Evolutionary conservation across 2,329 filamentous ascomycete species (phyloP), one percentile per base, ranked within the genome.

Genomic region (Calonectria fujianensis): DNA sequence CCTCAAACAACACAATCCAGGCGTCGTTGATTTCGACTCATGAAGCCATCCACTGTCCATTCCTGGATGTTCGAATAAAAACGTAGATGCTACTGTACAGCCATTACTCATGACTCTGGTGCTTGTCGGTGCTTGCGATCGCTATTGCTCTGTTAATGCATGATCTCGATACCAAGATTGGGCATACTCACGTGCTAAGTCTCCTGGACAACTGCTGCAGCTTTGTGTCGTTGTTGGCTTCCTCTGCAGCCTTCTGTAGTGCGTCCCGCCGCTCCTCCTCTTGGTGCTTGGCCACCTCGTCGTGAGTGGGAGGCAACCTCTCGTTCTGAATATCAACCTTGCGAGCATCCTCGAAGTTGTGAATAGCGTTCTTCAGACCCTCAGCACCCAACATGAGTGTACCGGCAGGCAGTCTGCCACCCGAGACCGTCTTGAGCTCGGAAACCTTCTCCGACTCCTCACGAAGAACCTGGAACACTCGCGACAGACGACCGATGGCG

Each of bases 241-340:
- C 96, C 75, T 94, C 91, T 52, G 92, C 93, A 3, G 97, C 97
- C 83, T 96, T 93, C 87, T 97, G 94, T 78, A 99, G 87, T 18
- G 97, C 97, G 82, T 94, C 92, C 78, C 93, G 91, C 83, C 94
- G 91, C 81, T 96, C 95, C 82, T 95, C 94, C 82, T 96, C 94
- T 76, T 93, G 95, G 84, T 94, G 95, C 85, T 93, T 93, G 77
- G 93, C 91, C 27, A 98, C 96, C 86, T 99, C 97, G 64, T 98
- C 96, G 76, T 97, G 94, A 77, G 92, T 97, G 0, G 97, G 97
- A 65, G 97, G 97, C 77, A 99, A 89, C 76, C 95, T 92, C 87
- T 99, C 97, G 85, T 99, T 99, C 87, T 98, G 96, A 76, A 98
- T 83, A 87, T 99, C 97, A 64, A 99, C 96, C 89, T 98, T 98